A percentile compares a stretch with the other conserved stretches of the same genome.
Conservation (phyloP, 2,329 filamentous ascomycete genomes). For the Dactylonectria macrodidyma region DNA sequence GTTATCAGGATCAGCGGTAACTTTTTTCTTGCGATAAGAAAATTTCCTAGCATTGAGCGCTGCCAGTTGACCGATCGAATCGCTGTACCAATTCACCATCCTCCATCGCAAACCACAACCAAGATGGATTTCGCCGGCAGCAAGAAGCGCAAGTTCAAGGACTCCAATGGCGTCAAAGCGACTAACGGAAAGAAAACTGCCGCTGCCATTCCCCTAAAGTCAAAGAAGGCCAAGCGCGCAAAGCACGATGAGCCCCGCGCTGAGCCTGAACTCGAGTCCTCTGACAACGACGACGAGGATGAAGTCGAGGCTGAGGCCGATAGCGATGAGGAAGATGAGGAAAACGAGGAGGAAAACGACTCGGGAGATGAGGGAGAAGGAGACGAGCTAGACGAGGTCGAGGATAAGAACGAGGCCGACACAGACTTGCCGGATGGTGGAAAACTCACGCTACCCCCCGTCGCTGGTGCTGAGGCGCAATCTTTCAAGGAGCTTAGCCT, state of each 20-base stretch:
- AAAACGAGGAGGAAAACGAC: constrained; percentile 49
- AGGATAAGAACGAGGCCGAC: constrained; percentile 50
- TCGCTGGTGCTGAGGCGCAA: constrained; percentile 71
- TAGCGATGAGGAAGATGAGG: constrained; percentile 48
- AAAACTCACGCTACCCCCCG: constrained; percentile 66
- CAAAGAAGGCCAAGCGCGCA: constrained; percentile 60
- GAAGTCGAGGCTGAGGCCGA: constrained; percentile 47
- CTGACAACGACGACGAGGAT: constrained; percentile 48
- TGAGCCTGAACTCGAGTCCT: constrained; percentile 44
- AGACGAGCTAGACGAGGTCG: constrained; percentile 48
- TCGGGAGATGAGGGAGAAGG: constrained; percentile 45
- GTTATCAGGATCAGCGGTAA: constrained; percentile 40
- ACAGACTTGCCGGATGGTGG: constrained; percentile 55
- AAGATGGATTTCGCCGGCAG: constrained; percentile 54
- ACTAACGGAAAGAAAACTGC: constrained; percentile 43
- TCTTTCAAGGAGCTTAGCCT: constrained; percentile 87
- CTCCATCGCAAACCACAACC: constrained; percentile 22
- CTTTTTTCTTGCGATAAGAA: constrained; percentile 49
- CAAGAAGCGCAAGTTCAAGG: constrained; percentile 63
- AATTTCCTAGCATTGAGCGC: constrained; percentile 39
- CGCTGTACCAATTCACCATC: constrained; percentile 27
- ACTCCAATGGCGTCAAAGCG: constrained; percentile 51
- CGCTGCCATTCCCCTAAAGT: constrained; percentile 52
- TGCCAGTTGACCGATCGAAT: constrained; percentile 28
- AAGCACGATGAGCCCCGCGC: constrained; percentile 48